These are phyloP conservation scores for Nitzschia sp. DNA, from an alignment of 108 stramenopile genomes.

Conservation along the genomic window DNA sequence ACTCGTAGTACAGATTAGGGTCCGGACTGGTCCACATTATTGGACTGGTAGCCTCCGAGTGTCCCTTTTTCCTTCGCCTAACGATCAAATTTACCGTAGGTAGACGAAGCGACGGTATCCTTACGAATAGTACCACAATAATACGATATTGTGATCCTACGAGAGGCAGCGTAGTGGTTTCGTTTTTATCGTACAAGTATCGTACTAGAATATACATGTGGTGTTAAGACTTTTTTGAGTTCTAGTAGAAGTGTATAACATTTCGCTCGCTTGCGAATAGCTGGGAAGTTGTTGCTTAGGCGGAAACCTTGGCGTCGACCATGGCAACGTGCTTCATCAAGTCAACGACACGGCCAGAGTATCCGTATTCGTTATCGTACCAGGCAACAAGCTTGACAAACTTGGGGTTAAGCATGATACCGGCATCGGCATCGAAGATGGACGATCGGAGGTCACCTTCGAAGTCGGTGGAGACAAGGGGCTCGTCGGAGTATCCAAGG, in stretches of 20 bases:
- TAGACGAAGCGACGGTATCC: too few relatives aligned
- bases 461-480: constrained; percentile 97
- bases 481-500: constrained; percentile 99
- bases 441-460: constrained; percentile 93
- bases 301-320: constrained; percentile 80
- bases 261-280: constrained; percentile 8
- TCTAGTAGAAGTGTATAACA: background rate
- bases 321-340: constrained; percentile 95
- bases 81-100: too few relatives aligned
- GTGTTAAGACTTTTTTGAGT: too few relatives aligned
- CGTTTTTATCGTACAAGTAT: too few relatives aligned
- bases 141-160: too few relatives aligned
- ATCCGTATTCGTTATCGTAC: constrained; percentile 98
- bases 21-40: too few relatives aligned
- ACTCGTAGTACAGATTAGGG: too few relatives aligned
- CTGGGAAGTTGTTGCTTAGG: background rate
- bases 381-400: constrained; percentile 98
- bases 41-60: too few relatives aligned
- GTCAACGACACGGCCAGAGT: constrained; percentile 94
- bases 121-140: too few relatives aligned
- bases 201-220: too few relatives aligned
- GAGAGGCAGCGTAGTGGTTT: too few relatives aligned
- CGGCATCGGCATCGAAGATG: constrained; percentile 98
- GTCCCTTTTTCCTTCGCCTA: too few relatives aligned
- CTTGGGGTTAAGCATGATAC: constrained; percentile 94